Evolutionary conservation across 1,284 basidiomycete genomes (phyloP).

Genomic region (Ustilago esculenta): DNA sequence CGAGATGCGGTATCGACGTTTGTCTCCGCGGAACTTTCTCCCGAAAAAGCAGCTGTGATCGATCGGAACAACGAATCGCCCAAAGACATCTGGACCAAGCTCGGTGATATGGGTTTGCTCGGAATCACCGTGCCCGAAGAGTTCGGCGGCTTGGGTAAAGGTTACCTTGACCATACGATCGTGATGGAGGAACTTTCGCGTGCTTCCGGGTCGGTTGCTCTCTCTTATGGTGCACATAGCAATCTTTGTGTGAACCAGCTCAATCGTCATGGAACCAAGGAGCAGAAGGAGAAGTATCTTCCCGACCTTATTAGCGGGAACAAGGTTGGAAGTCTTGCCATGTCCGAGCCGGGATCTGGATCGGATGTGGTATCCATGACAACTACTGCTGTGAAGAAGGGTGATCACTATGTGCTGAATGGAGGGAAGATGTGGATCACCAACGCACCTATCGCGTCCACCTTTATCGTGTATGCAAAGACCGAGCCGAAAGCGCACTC

Average conservation of each 20-base stretch:
- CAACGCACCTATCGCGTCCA: slow-evolving; percentile 88
- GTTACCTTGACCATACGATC: slow-evolving; percentile 59
- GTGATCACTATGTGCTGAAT: slow-evolving; percentile 80
- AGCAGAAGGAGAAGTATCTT: slow-evolving; percentile 87
- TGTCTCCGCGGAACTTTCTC: slow-evolving; percentile 39
- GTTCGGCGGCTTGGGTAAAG: slow-evolving; percentile 53
- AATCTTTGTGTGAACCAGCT: slow-evolving; percentile 73
- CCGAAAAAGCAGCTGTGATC: slow-evolving; percentile 42
- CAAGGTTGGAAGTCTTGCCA: slow-evolving; percentile 89
- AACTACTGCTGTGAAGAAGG: slow-evolving; percentile 78
- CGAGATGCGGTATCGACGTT: slow-evolving; percentile 50
- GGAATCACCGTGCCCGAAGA: slow-evolving; percentile 59
- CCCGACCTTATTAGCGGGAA: slow-evolving; percentile 81
- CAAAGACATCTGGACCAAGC: slow-evolving; percentile 54
- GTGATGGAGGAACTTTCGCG: slow-evolving; percentile 75
- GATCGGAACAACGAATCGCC: slow-evolving; percentile 51
- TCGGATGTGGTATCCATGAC: slow-evolving; percentile 94
- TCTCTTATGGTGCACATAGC: slow-evolving; percentile 88
- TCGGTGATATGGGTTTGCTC: slow-evolving; percentile 59
- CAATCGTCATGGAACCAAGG: slow-evolving; percentile 83
- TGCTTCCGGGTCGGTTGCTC: slow-evolving; percentile 86
- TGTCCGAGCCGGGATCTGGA: slow-evolving; percentile 90
- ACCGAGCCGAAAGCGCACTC: slow-evolving; percentile 80
- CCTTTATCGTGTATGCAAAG: slow-evolving; percentile 92
- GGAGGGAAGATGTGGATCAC: slow-evolving; percentile 98